Evolutionary conservation across 1,284 basidiomycete species (phyloP).

Genomic region (Polyporus tsugae): DNA sequence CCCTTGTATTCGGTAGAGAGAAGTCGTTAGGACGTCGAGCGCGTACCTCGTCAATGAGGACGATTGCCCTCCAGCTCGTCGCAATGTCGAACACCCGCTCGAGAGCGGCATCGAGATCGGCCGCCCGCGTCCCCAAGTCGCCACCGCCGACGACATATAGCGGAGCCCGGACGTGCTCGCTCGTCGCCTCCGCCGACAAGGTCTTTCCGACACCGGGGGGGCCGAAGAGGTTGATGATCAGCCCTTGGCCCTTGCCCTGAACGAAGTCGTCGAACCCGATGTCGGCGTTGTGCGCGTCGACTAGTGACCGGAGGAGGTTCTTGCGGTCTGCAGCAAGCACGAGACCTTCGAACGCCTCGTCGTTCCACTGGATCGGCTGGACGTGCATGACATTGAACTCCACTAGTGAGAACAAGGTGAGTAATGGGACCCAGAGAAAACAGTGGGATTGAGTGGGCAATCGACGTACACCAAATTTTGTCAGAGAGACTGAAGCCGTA

Average conservation of each 20-base stretch:
- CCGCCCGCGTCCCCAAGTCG: conserved; percentile 61
- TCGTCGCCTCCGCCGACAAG: conserved; percentile 64
- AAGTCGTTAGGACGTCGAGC: conserved; percentile 34
- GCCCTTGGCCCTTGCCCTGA: conserved; percentile 66
- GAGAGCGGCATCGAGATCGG: conserved; percentile 37
- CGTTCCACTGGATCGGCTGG: conserved; percentile 60
- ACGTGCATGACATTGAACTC: conserved; percentile 63
- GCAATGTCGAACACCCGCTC: conserved; percentile 51
- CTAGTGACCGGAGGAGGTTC: conserved; percentile 60
- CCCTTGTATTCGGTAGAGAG: background rate
- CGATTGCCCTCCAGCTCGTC: conserved; percentile 68
- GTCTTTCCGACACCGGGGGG: conserved; percentile 66
- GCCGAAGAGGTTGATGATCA: conserved; percentile 67
- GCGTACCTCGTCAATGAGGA: conserved; percentile 63
- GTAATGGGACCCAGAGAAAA: background rate
- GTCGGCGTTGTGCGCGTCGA: conserved; percentile 62
- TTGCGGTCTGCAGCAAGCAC: conserved; percentile 62
- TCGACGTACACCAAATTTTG: conserved; percentile 62
- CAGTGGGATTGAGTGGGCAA: background rate
- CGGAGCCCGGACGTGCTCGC: conserved; percentile 64
- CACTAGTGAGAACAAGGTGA: conserved; percentile 43
- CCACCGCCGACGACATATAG: conserved; percentile 67
- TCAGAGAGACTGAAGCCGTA: conserved; percentile 67
- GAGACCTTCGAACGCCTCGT: conserved; percentile 63
- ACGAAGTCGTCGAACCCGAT: conserved; percentile 68